Conservation (phyloP, 176 grass and related monocot species). For the Rhynchospora pubera region DNA sequence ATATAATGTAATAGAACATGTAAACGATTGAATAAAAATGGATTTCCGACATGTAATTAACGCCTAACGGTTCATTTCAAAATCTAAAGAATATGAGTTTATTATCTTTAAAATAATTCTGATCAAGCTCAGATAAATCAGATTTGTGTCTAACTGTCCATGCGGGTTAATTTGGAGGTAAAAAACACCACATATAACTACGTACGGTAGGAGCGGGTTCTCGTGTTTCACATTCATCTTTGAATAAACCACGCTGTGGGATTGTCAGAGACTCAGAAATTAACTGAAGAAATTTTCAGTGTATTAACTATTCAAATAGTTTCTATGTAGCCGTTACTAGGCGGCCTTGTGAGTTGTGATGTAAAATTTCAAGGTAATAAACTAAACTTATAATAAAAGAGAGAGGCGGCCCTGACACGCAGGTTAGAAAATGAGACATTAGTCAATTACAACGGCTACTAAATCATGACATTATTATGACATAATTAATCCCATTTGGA, state of each 20-base stretch:
- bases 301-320: neutral
- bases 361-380: too few species aligned
- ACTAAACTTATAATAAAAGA: too few species aligned
- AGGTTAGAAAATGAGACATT: neutral
- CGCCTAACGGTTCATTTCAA: too few species aligned
- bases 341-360: neutral
- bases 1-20: too few species aligned
- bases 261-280: neutral
- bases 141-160: too few species aligned
- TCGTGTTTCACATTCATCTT: neutral
- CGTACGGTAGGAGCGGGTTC: neutral
- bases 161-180: too few species aligned
- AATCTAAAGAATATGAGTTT: too few species aligned
- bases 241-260: neutral
- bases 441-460: conserved; percentile 16
- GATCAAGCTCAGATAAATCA: too few species aligned
- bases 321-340: neutral
- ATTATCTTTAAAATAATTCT: too few species aligned
- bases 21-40: too few species aligned
- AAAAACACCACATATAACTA: neutral
- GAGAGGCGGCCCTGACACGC: conserved; percentile 6
- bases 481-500: neutral
- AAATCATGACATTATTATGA: conserved; percentile 2
- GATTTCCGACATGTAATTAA: neutral
- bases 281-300: neutral